These are phyloP conservation scores for Skeletonema potamos DNA, from an alignment of 108 stramenopile genomes.

Conservation along the genomic window DNA sequence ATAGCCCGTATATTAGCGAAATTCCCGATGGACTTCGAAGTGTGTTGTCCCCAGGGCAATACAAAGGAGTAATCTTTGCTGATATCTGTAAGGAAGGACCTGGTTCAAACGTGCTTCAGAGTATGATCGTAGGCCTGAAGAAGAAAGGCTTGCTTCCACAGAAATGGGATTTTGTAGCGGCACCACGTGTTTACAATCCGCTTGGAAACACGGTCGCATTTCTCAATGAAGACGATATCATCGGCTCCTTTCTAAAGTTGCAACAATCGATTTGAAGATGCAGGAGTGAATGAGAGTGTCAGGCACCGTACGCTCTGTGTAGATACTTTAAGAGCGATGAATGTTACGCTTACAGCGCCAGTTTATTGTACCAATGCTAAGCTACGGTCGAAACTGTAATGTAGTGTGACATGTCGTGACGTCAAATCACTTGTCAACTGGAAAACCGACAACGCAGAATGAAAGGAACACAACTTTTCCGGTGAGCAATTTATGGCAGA, in stretches of 20 bases:
- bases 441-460: too few relatives aligned
- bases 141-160: conserved; percentile 35
- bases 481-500: too few relatives aligned
- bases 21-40: conserved; percentile 60
- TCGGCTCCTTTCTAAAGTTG: conserved; percentile 11
- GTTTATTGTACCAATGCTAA: too few relatives aligned
- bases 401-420: too few relatives aligned
- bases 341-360: too few relatives aligned
- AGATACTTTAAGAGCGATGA: too few relatives aligned
- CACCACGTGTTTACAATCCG: conserved; percentile 81
- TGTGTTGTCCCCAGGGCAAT: conserved; percentile 22
- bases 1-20: conserved; percentile 73
- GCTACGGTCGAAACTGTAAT: too few relatives aligned
- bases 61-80: conserved; percentile 73
- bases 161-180: conserved; percentile 69
- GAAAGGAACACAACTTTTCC: too few relatives aligned
- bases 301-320: too few relatives aligned
- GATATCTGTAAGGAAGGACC: conserved; percentile 89
- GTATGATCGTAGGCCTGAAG: conserved; percentile 58
- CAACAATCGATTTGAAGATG: too few relatives aligned
- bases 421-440: too few relatives aligned
- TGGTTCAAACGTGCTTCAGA: conserved; percentile 66
- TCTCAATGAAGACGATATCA: conserved; percentile 45
- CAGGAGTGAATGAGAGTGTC: too few relatives aligned
- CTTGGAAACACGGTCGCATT: conserved; percentile 55